Conservation (phyloP, 1,139 yeast genomes). For the Scheffersomyces cryptocercus region DNA sequence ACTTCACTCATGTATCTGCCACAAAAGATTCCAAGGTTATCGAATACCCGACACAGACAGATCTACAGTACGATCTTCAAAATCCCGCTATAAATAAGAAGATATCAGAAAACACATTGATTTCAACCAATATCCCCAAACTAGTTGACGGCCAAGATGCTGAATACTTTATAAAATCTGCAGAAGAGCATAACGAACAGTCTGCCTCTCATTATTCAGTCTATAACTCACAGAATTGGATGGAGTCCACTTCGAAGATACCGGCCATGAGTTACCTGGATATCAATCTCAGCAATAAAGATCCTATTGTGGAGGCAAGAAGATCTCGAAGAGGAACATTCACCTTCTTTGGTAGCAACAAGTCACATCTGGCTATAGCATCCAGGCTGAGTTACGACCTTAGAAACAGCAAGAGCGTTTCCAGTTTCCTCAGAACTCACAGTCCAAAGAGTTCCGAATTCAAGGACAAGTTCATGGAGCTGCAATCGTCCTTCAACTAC, state of each 20-base stretch:
- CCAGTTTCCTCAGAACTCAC: slow-evolving; percentile 5
- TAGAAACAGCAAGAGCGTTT: slow-evolving; percentile 10
- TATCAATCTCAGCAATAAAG: no score
- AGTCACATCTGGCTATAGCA: slow-evolving; percentile 1
- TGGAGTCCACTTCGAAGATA: slow-evolving; percentile 15
- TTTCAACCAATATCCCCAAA: not conserved
- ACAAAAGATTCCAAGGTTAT: no score
- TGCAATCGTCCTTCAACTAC: not conserved
- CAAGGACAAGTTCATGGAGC: slow-evolving; percentile 3
- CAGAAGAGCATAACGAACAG: not conserved
- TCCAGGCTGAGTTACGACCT: slow-evolving; percentile 1
- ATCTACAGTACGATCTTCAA: no score
- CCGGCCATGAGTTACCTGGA: no score
- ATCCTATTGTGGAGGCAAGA: not conserved
- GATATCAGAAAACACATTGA: not conserved
- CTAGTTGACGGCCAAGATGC: not conserved
- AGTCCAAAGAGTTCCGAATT: slow-evolving; percentile 2
- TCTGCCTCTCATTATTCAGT: slow-evolving; percentile 6
- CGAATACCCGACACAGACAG: no score
- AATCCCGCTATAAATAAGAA: not conserved
- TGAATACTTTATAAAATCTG: not conserved
- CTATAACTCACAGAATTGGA: slow-evolving; percentile 19
- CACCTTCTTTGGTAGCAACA: not conserved
- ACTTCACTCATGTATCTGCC: no score
- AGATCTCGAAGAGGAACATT: slow-evolving; percentile 3